These are phyloP conservation scores for Hysterium pulicare DNA, from an alignment of 2,329 filamentous ascomycete species.

Conservation along the genomic window DNA sequence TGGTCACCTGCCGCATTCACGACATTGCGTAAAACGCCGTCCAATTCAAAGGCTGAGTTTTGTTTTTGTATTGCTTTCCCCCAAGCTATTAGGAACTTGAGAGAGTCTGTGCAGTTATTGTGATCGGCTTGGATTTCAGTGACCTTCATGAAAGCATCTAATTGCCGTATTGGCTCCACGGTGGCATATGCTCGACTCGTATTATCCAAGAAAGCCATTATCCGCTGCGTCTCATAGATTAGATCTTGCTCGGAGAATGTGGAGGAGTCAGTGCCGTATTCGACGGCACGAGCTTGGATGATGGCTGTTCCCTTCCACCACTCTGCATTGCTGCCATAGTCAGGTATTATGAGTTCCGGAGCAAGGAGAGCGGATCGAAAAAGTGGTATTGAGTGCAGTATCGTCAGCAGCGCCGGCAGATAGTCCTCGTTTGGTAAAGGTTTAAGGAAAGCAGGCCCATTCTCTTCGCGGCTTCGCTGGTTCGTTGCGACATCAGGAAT, in stretches of 20 bases:
- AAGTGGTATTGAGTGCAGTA: constrained; percentile 59
- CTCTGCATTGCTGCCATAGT: constrained; percentile 55
- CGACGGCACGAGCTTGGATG: constrained; percentile 50
- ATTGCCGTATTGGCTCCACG: constrained; percentile 47
- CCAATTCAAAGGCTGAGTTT: constrained; percentile 39
- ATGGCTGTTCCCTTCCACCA: constrained; percentile 62
- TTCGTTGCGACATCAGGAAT: constrained; percentile 53
- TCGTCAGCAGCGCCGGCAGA: constrained; percentile 57
- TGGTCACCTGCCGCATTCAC: constrained; percentile 33
- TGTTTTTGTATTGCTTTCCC: constrained; percentile 43
- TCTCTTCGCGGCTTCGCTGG: constrained; percentile 46
- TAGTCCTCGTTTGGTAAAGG: constrained; percentile 52
- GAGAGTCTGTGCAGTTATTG: constrained; percentile 37
- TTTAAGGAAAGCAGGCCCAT: constrained; percentile 57
- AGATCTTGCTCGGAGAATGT: constrained; percentile 39
- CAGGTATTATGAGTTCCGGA: constrained; percentile 41
- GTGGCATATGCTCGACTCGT: constrained; percentile 59
- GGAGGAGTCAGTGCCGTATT: constrained; percentile 31
- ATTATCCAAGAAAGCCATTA: constrained; percentile 59
- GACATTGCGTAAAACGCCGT: constrained; percentile 46
- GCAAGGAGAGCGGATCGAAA: constrained; percentile 56
- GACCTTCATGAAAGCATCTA: constrained; percentile 36
- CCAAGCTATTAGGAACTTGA: constrained; percentile 51
- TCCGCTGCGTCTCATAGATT: constrained; percentile 56
- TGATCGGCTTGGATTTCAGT: constrained; percentile 22